Conservation (phyloP, 1,284 basidiomycete genomes). For the Xerocomus minutiporus region DNA sequence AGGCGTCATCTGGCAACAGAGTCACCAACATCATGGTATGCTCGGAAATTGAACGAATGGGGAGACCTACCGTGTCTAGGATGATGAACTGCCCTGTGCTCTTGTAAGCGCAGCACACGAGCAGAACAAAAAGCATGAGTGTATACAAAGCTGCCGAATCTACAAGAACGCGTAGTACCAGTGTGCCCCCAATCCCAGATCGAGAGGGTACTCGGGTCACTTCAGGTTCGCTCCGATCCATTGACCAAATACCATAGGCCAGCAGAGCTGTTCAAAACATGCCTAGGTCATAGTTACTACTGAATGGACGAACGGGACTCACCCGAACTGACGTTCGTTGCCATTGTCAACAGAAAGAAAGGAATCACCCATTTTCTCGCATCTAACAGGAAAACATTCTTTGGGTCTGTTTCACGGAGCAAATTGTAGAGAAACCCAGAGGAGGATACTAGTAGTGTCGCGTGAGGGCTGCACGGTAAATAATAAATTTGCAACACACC, state of each 20-base stretch:
- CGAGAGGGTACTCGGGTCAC: slow-evolving; percentile 11
- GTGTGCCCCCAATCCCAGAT: slow-evolving; percentile 4
- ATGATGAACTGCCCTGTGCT: slow-evolving; percentile 14
- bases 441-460: slow-evolving; percentile 10
- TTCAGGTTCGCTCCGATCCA: slow-evolving; percentile 3
- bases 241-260: slow-evolving; percentile 22
- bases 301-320: not conserved
- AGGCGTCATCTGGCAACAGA: slow-evolving; percentile 11
- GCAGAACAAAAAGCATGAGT: slow-evolving; percentile 14
- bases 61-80: slow-evolving; percentile 23
- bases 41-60: too few relatives aligned
- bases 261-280: slow-evolving; percentile 13
- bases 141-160: slow-evolving; percentile 20
- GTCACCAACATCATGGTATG: not conserved
- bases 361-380: slow-evolving; percentile 24
- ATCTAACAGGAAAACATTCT: slow-evolving; percentile 21
- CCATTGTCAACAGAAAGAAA: slow-evolving; percentile 20
- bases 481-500: slow-evolving; percentile 6
- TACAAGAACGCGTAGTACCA: slow-evolving; percentile 20
- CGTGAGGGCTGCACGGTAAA: not conserved
- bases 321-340: slow-evolving; percentile 21
- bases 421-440: slow-evolving; percentile 9
- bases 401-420: slow-evolving; percentile 1
- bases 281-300: not conserved
- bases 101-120: slow-evolving; percentile 13